Base-by-base conservation (phyloP, 139 green algal genomes). In the Mychonastes homosphaera region DNA sequence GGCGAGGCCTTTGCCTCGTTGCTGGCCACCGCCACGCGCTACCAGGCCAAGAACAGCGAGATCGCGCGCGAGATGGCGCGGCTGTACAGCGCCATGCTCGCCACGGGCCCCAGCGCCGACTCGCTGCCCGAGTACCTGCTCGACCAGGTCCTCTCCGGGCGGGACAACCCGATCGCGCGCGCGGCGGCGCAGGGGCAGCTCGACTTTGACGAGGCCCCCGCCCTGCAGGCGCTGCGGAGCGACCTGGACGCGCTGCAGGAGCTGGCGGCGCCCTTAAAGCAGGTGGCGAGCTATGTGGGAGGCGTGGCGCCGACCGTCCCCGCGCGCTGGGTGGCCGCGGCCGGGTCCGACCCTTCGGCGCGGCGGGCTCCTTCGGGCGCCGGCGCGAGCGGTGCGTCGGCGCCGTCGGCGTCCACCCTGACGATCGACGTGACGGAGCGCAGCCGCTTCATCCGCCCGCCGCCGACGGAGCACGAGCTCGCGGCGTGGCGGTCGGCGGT, bases 171-270 rank as follows among this genome's bases (percentile, higher is more conserved):
- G 13, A 74, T 83, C 34, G 76, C 76, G 0, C 64, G 76, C 1
- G 76, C 76, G 6, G 68, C 64, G 12, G 76, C 76, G 0, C 71
- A 83, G 34, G 76, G 76, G 19, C 53, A 47, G 10, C 19, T 79
- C n/a, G 57, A 77, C 38, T n/a, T n/a, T n/a, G 33, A 47, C 0
- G 65, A 56, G 0, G 68, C 71, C 16, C 65, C 76, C 4, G 28
- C 73, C 26, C 47, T 78, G 27, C 44, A 59, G n/a, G 71, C 71
- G 8, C 59, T 79, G 26, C 65, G 68, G 12, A 74, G 76, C 43
- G 76, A 83, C 58, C 62, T 83, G 55, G 76, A 83, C 44, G 59
- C 64, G 3, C 63, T 83, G 56, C 72, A 78, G 71, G 36, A 34
- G 21, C 59, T 72, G 36, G 35, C 63, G 12, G 24, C 72, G 15